Evolutionary conservation across 768 basidiomycete genomes (phyloP).

Genomic region (Lactifluus hygrophoroides): DNA sequence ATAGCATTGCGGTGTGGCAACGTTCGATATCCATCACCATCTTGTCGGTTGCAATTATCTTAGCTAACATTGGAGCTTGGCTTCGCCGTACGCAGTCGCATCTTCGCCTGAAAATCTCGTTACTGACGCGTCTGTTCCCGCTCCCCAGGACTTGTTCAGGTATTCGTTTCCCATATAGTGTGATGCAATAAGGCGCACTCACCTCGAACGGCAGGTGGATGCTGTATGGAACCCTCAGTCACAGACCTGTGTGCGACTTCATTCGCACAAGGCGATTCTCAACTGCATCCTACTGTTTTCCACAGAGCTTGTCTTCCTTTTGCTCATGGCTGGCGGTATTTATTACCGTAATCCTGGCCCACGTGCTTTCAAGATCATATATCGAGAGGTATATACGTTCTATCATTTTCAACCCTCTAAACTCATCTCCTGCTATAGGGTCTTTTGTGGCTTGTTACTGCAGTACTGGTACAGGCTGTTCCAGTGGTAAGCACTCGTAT

Average conservation of each 20-base stretch:
- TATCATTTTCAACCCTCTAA: not conserved
- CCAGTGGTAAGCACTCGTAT: slow-evolving; percentile 2
- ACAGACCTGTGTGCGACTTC: not conserved
- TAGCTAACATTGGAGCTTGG: slow-evolving; percentile 9
- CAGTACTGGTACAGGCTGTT: slow-evolving; percentile 1
- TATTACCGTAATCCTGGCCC: not conserved
- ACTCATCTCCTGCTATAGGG: slow-evolving; percentile 2
- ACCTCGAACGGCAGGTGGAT: not conserved
- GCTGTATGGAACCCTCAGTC: not conserved
- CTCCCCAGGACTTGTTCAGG: not conserved
- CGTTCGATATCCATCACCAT: not conserved
- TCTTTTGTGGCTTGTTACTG: slow-evolving; percentile 9
- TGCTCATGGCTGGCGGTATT: slow-evolving; percentile 8
- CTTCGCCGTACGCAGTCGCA: not conserved
- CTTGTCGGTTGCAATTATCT: not conserved
- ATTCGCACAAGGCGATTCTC: not conserved
- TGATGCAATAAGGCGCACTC: not conserved
- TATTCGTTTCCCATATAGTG: not conserved
- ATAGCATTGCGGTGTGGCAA: slow-evolving; percentile 17
- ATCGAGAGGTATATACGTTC: slow-evolving; percentile 7
- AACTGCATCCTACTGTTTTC: not conserved
- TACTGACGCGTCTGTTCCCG: not conserved
- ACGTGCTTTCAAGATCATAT: slow-evolving; percentile 11
- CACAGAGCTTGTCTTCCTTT: not conserved
- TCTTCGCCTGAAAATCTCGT: not conserved